Base-by-base conservation (phyloP, 805 yeast genomes). In the Nakazawaea ernobii region DNA sequence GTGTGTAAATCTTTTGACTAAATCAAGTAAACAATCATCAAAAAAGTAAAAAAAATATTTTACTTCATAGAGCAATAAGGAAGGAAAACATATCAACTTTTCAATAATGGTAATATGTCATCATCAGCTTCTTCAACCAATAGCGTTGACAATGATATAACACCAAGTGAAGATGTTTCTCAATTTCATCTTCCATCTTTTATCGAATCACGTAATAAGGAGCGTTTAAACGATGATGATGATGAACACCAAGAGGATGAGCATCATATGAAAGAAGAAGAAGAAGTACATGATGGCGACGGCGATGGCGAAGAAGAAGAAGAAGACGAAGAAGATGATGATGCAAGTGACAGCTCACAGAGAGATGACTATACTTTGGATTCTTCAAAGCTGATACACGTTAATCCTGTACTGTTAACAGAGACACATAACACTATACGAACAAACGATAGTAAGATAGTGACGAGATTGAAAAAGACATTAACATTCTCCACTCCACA, bases 401-500 rank as follows among this genome's bases (percentile, higher is more conserved):
- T 8, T 2, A 27, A 38, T 4, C 41, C 41, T 7, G 32, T 38
- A 10, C 45, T 9, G 30, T 15, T 33, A 20, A 33, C 17, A 13
- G 17, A n/a, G 8, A 9, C 46, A n/a, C 27, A 28, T 14, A 27
- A 35, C 20, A 24, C 41, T 13, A n/a, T 15, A 8, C 29, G 37
- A 13, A 14, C 46, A 11, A 20, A 10, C 3, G 28, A 15, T 4
- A 40, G 36, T 33, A 17, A 11, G 4, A 8, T 40, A 8, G 24
- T 15, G 27, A 20, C 43, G 4, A n/a, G 43, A 32, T 24, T 40
- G 27, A 40, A 40, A 14, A 44, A 39, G 30, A 43, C 32, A 17
- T 43, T 43, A 27, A 43, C 46, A 13, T 43, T 43, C 15, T 14
- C 33, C 9, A 17, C 27, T 13, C 32, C 44, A 14, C 26, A 30